These are phyloP conservation scores for Paramecium bursaria DNA, from an alignment of 73 alveolate species.

Conservation along the genomic window DNA sequence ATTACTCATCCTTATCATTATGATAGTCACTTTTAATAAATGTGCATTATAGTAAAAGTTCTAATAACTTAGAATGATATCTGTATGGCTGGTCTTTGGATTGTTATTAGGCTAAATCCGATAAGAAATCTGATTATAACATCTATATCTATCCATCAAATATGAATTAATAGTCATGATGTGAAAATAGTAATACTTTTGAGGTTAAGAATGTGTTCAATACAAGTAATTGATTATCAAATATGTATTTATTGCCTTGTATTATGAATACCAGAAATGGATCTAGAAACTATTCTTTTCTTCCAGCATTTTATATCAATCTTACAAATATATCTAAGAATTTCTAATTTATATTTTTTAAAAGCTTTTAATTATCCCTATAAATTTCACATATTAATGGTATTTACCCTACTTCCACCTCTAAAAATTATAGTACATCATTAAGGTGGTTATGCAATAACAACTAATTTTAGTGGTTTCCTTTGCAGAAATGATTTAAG, in stretches of 20 bases:
- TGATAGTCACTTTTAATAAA: conserved; percentile 18
- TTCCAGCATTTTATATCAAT: conserved; percentile 61
- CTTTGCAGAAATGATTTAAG: conserved; percentile 54
- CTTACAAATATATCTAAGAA: conserved; percentile 41
- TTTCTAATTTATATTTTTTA: conserved; percentile 46
- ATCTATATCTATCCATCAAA: conserved; percentile 41
- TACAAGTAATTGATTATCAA: conserved; percentile 67
- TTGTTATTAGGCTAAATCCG: conserved; percentile 15
- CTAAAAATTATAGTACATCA: conserved; percentile 48
- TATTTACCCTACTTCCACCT: conserved; percentile 71
- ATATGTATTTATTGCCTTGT: conserved; percentile 41
- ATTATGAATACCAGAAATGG: conserved; percentile 49
- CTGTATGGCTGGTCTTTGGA: conserved; percentile 65
- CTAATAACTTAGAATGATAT: conserved; percentile 69
- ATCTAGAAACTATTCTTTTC: conserved; percentile 63
- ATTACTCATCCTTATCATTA: not conserved
- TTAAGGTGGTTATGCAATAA: conserved; percentile 32
- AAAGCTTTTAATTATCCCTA: conserved; percentile 57
- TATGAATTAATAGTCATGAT: conserved; percentile 33
- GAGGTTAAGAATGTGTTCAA: conserved; percentile 58
- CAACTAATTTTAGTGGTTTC: conserved; percentile 64
- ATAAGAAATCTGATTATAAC: conserved; percentile 14
- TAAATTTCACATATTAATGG: conserved; percentile 74
- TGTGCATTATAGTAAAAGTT: conserved; percentile 65
- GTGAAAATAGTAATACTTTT: conserved; percentile 28